Evolutionary conservation across 257 asterid genomes (phyloP).

Genomic region (Fraxinus excelsior): DNA sequence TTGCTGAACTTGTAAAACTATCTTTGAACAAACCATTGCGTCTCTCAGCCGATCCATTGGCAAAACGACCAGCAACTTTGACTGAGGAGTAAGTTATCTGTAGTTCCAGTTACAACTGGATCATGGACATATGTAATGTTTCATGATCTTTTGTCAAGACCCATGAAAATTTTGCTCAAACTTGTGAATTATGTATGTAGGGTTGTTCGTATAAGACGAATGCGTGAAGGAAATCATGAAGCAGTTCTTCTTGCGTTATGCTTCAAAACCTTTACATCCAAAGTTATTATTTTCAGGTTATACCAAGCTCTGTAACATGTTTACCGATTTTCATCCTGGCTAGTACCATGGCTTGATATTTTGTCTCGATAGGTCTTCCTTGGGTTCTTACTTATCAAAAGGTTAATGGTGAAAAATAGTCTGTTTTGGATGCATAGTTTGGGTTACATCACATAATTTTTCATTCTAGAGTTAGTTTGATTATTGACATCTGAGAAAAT

Average conservation of each 20-base stretch:
- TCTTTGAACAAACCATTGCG: conserved; percentile 87
- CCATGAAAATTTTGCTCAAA: too few species aligned
- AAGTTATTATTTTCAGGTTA: conserved; percentile 93
- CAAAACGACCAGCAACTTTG: conserved; percentile 76
- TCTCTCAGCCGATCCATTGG: conserved; percentile 84
- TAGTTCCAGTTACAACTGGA: neutral
- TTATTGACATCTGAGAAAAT: neutral
- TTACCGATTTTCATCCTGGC: conserved; percentile 1
- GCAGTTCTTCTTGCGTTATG: conserved; percentile 97
- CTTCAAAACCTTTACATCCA: conserved; percentile 81
- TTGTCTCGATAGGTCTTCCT: conserved; percentile 5
- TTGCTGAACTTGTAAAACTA: conserved; percentile 73
- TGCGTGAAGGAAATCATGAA: conserved; percentile 91
- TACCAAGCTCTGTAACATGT: too few species aligned
- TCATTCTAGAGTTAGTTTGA: neutral
- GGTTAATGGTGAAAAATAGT: neutral
- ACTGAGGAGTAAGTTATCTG: conserved; percentile 75
- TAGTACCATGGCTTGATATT: conserved; percentile 13
- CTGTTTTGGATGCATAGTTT: neutral
- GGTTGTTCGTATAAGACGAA: conserved; percentile 93
- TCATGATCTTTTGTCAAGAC: neutral
- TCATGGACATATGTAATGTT: neutral
- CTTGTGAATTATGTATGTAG: conserved; percentile 39
- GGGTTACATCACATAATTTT: neutral
- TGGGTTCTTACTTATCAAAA: neutral